These are phyloP conservation scores for Coix lacrymajobi DNA, from an alignment of 176 grass and related monocot genomes.

Conservation along the genomic window DNA sequence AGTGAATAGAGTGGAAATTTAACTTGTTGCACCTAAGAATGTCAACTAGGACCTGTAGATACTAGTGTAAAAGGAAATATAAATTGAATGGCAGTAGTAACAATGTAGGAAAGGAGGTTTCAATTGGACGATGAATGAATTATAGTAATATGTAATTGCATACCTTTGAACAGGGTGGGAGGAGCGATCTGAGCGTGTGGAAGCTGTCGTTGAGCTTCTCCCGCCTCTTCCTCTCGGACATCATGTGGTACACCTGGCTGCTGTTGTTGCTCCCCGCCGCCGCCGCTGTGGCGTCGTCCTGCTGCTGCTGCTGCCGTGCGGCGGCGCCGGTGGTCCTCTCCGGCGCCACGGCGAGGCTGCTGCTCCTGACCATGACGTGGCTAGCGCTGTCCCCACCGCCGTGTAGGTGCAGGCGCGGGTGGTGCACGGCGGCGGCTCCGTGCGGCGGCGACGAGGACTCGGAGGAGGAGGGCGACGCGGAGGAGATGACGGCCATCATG, in stretches of 20 bases:
- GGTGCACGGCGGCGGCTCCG: not conserved
- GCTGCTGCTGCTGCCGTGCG: conserved; percentile 10
- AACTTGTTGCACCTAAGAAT: not conserved
- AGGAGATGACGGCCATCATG: conserved; percentile 85
- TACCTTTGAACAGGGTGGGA: conserved; percentile 84
- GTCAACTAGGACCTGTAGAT: not conserved
- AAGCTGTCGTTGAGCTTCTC: conserved; percentile 91
- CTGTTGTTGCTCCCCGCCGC: not conserved
- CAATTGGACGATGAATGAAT: not conserved
- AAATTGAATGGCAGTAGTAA: not conserved
- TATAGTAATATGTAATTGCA: not conserved
- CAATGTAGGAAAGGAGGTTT: not conserved
- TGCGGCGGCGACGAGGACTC: conserved; percentile 28
- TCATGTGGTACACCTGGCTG: conserved; percentile 75
- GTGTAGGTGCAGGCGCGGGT: not conserved
- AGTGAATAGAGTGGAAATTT: not conserved
- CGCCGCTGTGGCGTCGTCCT: not conserved
- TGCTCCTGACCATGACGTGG: conserved; percentile 47
- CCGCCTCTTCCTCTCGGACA: conserved; percentile 81
- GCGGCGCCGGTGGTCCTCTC: not conserved
- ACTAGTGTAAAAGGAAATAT: not conserved
- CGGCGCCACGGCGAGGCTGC: conserved; percentile 29
- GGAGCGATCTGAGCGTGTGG: conserved; percentile 54
- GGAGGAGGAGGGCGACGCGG: conserved; percentile 58
- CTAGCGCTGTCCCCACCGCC: not conserved